Conservation (phyloP, 805 yeast species). For the Hanseniaspora opuntiae region DNA sequence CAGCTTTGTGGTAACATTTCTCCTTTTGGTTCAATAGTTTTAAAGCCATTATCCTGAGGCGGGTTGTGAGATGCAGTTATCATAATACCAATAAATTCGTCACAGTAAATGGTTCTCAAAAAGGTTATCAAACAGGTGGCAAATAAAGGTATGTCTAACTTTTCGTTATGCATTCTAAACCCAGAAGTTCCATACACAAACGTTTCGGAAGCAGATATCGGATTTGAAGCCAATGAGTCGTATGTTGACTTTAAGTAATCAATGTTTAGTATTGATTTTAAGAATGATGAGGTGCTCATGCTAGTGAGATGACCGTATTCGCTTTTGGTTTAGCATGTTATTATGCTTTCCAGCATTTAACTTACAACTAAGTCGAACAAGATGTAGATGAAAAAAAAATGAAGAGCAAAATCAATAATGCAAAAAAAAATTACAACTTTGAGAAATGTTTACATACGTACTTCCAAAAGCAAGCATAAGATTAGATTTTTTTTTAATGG, state of each 20-base stretch:
- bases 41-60: slow-evolving; percentile 81
- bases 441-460: not conserved
- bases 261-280: slow-evolving; percentile 18
- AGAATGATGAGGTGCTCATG: not conserved
- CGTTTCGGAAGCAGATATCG: slow-evolving; percentile 17
- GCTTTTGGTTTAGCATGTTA: not conserved
- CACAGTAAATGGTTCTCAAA: slow-evolving; percentile 59
- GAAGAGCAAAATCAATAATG: too few species aligned
- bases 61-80: slow-evolving; percentile 93
- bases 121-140: slow-evolving; percentile 74
- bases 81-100: slow-evolving; percentile 82
- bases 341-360: too few species aligned
- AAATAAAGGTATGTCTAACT: slow-evolving; percentile 68
- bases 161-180: slow-evolving; percentile 60
- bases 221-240: not conserved
- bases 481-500: not conserved
- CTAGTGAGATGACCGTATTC: not conserved
- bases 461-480: not conserved
- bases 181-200: slow-evolving; percentile 95
- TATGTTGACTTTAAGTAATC: slow-evolving; percentile 22
- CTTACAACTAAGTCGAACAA: too few species aligned
- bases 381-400: too few species aligned
- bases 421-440: too few species aligned
- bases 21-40: slow-evolving; percentile 86
- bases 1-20: slow-evolving; percentile 74